These are phyloP conservation scores for Fusarium devonianum DNA, from an alignment of 2,329 filamentous ascomycete genomes.

Conservation along the genomic window DNA sequence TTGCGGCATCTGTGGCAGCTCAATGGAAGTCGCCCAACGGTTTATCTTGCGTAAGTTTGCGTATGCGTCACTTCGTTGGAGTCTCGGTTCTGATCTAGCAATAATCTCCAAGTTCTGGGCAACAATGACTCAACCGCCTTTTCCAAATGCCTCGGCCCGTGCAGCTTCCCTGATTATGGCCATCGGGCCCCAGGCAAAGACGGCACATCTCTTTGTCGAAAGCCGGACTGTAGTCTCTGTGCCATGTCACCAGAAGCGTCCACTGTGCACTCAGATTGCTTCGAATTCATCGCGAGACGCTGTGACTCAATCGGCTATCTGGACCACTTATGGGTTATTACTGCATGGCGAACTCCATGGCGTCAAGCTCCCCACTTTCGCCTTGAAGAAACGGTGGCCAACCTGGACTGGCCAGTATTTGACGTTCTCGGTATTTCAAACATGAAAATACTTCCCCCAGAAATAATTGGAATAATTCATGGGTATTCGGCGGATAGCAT, in stretches of 20 bases:
- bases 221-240: conserved; percentile 10
- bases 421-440: background rate
- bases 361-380: conserved; percentile 13
- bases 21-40: conserved; percentile 12
- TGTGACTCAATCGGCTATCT: background rate
- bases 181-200: conserved; percentile 2
- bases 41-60: conserved; percentile 15
- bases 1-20: conserved; percentile 17
- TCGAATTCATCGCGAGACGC: conserved; percentile 7
- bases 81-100: background rate
- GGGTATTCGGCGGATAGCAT: conserved; percentile 8
- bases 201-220: conserved; percentile 12
- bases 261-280: conserved; percentile 17
- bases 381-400: conserved; percentile 8
- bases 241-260: conserved; percentile 13
- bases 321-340: conserved; percentile 13
- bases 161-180: conserved; percentile 13
- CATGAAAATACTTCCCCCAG: conserved; percentile 15
- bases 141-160: conserved; percentile 12
- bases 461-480: conserved; percentile 15
- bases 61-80: background rate
- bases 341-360: conserved; percentile 20
- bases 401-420: conserved; percentile 2
- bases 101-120: conserved; percentile 9
- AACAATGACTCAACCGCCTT: conserved; percentile 13